phyloP scores from a whole-genome alignment of 1,139 yeast genomes.

The Blastobotrys buckinghamii region DNA sequence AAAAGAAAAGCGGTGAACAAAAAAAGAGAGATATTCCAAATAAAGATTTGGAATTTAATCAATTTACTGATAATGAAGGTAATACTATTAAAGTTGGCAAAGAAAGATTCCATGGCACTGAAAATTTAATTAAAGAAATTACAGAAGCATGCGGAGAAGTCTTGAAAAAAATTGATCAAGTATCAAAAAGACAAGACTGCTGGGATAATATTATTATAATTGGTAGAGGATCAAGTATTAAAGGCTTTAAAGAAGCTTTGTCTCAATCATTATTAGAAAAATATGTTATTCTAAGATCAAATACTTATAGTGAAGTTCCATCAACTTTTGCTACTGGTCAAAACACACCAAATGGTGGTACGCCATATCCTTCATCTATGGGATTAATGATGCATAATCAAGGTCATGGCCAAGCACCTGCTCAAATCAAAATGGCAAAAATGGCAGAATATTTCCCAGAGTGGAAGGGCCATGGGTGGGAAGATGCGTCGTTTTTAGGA shows the following conservation, averaged over 20 bases:
- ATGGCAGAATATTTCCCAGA: conserved; percentile 92
- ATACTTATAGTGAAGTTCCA: conserved; percentile 35
- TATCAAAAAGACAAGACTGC: conserved; percentile 71
- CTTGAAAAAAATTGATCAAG: conserved; percentile 54
- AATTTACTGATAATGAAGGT: conserved; percentile 56
- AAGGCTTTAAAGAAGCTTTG: conserved; percentile 72
- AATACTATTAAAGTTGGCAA: conserved; percentile 62
- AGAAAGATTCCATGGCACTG: conserved; percentile 80
- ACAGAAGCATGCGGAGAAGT: conserved; percentile 51
- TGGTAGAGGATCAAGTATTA: conserved; percentile 70
- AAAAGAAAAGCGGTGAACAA: conserved; percentile 36
- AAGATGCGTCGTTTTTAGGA: conserved; percentile 73
- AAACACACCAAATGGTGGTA: conserved; percentile 26
- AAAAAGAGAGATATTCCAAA: conserved; percentile 36
- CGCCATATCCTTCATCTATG: conserved; percentile 25
- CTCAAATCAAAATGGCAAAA: conserved; percentile 58
- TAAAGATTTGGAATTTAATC: conserved; percentile 48
- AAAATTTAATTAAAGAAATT: conserved; percentile 48
- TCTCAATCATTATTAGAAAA: conserved; percentile 54
- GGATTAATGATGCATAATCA: conserved; percentile 20
- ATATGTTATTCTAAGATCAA: conserved; percentile 43
- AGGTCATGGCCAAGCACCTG: conserved; percentile 63
- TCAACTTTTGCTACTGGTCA: conserved; percentile 34
- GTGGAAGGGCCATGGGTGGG: conserved; percentile 84
- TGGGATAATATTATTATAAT: conserved; percentile 78